A percentile compares a stretch with the other conserved stretches of the same genome.
Conservation (phyloP, 139 green algal species). For the Closterium sp. region DNA sequence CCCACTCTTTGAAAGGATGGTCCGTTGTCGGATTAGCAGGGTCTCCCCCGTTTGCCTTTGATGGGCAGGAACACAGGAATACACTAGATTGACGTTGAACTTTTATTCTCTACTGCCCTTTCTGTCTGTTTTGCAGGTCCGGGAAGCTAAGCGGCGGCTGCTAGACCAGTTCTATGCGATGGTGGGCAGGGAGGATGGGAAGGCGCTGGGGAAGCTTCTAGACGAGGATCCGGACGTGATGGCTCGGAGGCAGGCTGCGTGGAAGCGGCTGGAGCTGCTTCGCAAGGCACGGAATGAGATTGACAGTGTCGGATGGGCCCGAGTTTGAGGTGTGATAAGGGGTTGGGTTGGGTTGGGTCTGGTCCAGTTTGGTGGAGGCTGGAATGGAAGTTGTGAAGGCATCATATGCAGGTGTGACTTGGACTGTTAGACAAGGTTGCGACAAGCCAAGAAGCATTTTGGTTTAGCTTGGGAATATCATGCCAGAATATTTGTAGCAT, state of each 20-base stretch:
- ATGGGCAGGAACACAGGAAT: conserved; percentile 5
- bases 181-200: conserved; percentile 4
- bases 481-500: too few relatives aligned
- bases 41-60: conserved; percentile 3
- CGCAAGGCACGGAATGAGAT: conserved; percentile 39
- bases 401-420: too few relatives aligned
- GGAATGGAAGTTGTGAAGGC: too few relatives aligned
- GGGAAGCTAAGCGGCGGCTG: conserved; percentile 20
- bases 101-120: too few relatives aligned
- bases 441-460: too few relatives aligned
- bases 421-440: too few relatives aligned
- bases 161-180: conserved; percentile 37
- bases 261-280: conserved; percentile 36
- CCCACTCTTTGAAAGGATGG: too few relatives aligned
- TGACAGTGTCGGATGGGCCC: conserved; percentile 16
- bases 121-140: neutral
- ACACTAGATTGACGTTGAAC: neutral
- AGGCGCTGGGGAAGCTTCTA: conserved; percentile 16
- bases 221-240: conserved; percentile 36
- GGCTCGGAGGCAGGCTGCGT: neutral
- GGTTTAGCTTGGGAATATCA: too few relatives aligned
- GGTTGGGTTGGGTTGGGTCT: too few relatives aligned
- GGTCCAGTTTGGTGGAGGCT: too few relatives aligned
- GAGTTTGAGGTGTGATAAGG: neutral
- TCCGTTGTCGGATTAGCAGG: too few relatives aligned